Evolutionary conservation across 768 basidiomycete species (phyloP), one percentile per base, ranked within the genome.

Genomic region (Panus rudis): DNA sequence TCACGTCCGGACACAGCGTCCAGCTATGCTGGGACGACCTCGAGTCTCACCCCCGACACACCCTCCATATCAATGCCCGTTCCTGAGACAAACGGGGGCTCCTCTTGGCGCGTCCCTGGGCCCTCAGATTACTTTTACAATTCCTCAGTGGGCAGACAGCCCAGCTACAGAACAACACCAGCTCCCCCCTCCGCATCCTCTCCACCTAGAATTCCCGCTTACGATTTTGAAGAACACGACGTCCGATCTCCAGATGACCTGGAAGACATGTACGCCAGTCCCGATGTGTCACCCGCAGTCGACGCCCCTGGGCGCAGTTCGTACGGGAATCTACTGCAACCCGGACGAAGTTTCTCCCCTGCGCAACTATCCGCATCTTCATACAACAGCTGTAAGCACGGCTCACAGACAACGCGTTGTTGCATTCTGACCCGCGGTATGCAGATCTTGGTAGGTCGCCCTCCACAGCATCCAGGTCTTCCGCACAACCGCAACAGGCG

Each of bases 51-150:
- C 23, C 39, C 47, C 7, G 41, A 47, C 20, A 35, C 46, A 13
- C 39, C 50, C 4, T 24, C 52, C 21, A 41, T 57, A 39, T 50
- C 43, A 4, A 53, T 57, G 51, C 56, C 58, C 20, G 41, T 48
- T 1, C 52, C 55, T 19, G 51, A 55, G 7, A 26, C 47, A 8
- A 39, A 20, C 12, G 47, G 44, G n/a, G n/a, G n/a, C n/a, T n/a
- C n/a, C n/a, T n/a, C n/a, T n/a, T n/a, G n/a, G n/a, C n/a, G n/a
- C n/a, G n/a, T n/a, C n/a, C n/a, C n/a, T n/a, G n/a, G n/a, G n/a
- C n/a, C n/a, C n/a, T n/a, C n/a, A n/a, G n/a, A n/a, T n/a, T n/a
- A n/a, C n/a, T n/a, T n/a, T n/a, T n/a, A n/a, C n/a, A n/a, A n/a
- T n/a, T n/a, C n/a, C n/a, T n/a, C n/a, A n/a, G n/a, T n/a, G n/a